Evolutionary conservation across 148 eudicot genomes (phyloP), one percentile per base, ranked within the genome.

Genomic region (Rhododendron kiyosumense): DNA sequence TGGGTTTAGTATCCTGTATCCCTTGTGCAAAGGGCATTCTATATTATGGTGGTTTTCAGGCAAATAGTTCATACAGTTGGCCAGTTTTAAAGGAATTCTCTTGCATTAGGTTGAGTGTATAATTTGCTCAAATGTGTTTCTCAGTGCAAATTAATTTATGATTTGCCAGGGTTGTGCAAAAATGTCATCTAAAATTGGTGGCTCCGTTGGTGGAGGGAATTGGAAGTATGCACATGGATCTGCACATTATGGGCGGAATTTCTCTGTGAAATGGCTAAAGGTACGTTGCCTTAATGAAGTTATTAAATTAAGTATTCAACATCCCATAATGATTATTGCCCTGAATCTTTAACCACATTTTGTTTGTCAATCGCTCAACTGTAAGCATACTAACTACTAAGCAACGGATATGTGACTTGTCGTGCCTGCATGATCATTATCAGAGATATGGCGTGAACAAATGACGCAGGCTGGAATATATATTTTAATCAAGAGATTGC

Each of bases 151-250:
- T 69, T 67, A 76, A 52, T 85, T 24, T 86, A 65, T 85, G 89
- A 82, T 89, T 86, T 74, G 49, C 13, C 87, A 97, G 99, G 99
- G 99, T 69, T 94, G 98, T 91, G 99, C 98, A 63, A 97, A 95
- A 90, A 97, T 97, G 99, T 91, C 96, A 76, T 97, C 96, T 52
- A 93, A 93, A 91, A 97, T 94, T 85, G 98, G 95, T 87, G 99
- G 95, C 87, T 91, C 93, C 86, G 90, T 92, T 88, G 91, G 91
- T 87, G 99, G 99, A 83, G 99, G 99, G 80, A 97, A 97, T 84
- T 97, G 99, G 99, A 97, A 97, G 92, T 94, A 93, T 90, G 95
- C 96, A 38, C 98, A 97, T 89, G 99, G 99, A 88, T 93, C 96
- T 80, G 99, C 98, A 75, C 98, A 97, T 88, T 97, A 95, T 90